A percentile compares a stretch with the other conserved stretches of the same genome.
Evolutionary conservation across 2,329 filamentous ascomycete genomes (phyloP).

Genomic region (Didymosphaeria variabile): DNA sequence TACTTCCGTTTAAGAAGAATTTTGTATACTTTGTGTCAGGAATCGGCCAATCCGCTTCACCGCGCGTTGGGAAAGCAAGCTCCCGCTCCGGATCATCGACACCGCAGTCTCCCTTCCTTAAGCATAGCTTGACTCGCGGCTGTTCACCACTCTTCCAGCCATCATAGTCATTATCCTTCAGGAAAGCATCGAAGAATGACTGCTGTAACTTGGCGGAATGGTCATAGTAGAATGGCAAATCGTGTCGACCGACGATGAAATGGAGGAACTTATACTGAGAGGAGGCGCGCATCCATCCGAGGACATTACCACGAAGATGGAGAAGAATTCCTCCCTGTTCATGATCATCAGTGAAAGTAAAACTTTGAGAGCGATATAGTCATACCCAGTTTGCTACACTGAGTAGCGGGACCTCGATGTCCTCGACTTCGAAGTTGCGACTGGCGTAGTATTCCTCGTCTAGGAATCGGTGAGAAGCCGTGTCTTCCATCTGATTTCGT

Average conservation of each 20-base stretch:
- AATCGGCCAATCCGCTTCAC: conserved; percentile 73
- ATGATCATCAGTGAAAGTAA: too few species aligned
- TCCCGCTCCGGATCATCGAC: conserved; percentile 71
- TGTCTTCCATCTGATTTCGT: conserved; percentile 45
- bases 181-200: conserved; percentile 74
- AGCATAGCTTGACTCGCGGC: conserved; percentile 66
- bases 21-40: conserved; percentile 70
- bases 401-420: conserved; percentile 73
- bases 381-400: conserved; percentile 77
- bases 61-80: conserved; percentile 62
- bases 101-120: conserved; percentile 73
- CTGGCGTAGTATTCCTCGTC: conserved; percentile 71
- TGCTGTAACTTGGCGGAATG: conserved; percentile 74
- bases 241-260: conserved; percentile 74
- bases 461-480: conserved; percentile 60
- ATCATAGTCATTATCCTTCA: conserved; percentile 70
- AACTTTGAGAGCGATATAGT: too few species aligned
- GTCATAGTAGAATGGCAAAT: conserved; percentile 76
- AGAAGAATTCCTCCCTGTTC: conserved; percentile 74
- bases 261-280: conserved; percentile 74
- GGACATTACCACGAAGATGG: conserved; percentile 73
- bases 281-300: conserved; percentile 70
- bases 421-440: conserved; percentile 70
- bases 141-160: conserved; percentile 71
- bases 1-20: conserved; percentile 63